Evolutionary conservation across 1,139 yeast species (phyloP).

Genomic region (Sugiyamaella paludigena): DNA sequence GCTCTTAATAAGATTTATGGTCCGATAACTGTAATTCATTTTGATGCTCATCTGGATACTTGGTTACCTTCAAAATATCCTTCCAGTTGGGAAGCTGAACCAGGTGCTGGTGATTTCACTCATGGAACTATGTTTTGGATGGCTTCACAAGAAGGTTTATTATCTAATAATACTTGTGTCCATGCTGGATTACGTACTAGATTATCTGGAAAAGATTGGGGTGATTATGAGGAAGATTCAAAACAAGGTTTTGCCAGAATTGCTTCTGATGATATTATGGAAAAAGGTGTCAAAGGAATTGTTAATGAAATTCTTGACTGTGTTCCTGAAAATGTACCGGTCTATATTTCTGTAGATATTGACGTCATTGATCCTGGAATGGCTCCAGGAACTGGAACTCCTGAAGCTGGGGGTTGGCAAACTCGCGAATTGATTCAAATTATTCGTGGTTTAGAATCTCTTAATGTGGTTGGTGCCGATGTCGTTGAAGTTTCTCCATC

Average conservation of each 20-base stretch:
- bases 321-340: conserved; percentile 56
- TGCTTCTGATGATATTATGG: conserved; percentile 70
- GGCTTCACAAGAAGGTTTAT: conserved; percentile 54
- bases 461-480: conserved; percentile 74
- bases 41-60: conserved; percentile 74
- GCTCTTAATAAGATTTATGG: conserved; percentile 60
- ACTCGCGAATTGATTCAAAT: conserved; percentile 69
- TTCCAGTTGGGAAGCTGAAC: conserved; percentile 24
- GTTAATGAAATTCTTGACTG: conserved; percentile 52
- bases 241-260: conserved; percentile 62
- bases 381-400: conserved; percentile 83
- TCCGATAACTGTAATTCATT: conserved; percentile 65
- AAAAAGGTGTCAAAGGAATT: conserved; percentile 45
- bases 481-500: conserved; percentile 78
- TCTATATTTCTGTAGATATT: conserved; percentile 71
- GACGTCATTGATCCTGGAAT: conserved; percentile 79
- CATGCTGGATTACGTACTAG: conserved; percentile 69
- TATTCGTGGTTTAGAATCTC: conserved; percentile 54
- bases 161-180: conserved; percentile 49
- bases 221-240: conserved; percentile 63
- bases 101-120: conserved; percentile 42
- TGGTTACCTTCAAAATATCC: conserved; percentile 49
- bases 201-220: conserved; percentile 27
- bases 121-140: conserved; percentile 81
- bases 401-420: conserved; percentile 78